Evolutionary conservation across 441 rosid genomes (phyloP).

Genomic region (Metrosideros polymorpha): DNA sequence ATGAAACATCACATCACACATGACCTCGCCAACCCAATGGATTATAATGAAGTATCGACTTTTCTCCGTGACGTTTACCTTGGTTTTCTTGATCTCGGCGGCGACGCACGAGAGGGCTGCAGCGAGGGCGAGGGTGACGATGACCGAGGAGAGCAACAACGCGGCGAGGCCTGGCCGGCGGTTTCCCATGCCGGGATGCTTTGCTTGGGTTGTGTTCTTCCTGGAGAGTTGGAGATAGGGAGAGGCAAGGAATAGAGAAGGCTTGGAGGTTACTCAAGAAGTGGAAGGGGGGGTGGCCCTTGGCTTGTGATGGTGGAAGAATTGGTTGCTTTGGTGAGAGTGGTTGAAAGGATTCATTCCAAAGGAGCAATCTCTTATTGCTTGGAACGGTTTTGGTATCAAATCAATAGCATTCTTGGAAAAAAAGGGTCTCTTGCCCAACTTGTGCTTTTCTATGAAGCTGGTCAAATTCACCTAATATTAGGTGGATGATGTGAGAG

Average conservation of each 20-base stretch:
- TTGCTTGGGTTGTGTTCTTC: neutral
- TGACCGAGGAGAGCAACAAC: constrained; percentile 11
- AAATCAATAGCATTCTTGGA: neutral
- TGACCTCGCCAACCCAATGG: neutral
- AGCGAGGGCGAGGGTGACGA: constrained; percentile 33
- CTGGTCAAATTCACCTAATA: neutral
- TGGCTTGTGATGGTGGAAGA: neutral
- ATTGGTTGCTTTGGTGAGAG: neutral
- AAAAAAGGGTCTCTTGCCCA: neutral
- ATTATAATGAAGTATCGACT: neutral
- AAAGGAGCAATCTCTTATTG: neutral
- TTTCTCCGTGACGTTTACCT: constrained; percentile 23
- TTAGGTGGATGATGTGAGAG: neutral
- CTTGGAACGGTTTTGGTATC: neutral
- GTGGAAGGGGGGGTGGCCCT: neutral
- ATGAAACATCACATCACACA: neutral
- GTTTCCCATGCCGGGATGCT: constrained; percentile 23
- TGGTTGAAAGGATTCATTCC: constrained; percentile 7
- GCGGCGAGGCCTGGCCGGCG: neutral
- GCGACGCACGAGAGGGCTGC: constrained; percentile 40
- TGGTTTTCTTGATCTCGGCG: constrained; percentile 50
- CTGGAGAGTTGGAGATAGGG: neutral
- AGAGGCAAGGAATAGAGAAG: neutral
- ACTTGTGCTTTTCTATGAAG: neutral
- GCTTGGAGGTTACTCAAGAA: constrained; percentile 19